These are phyloP conservation scores for Kazachstania viticola DNA, from an alignment of 805 yeast genomes.

Conservation along the genomic window DNA sequence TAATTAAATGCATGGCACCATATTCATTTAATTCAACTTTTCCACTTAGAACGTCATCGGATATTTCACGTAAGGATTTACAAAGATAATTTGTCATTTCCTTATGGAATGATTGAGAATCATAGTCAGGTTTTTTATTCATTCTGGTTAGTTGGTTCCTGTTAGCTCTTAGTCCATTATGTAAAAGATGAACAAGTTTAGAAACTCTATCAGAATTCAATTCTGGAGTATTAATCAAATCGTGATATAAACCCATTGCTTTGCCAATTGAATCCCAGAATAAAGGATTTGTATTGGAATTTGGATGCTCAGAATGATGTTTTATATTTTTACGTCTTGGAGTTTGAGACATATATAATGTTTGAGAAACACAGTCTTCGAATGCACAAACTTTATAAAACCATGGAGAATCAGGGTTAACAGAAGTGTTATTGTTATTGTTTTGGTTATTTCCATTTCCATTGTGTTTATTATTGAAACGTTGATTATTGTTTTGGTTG, in stretches of 20 bases:
- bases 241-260: constrained; percentile 40
- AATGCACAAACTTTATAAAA: constrained; percentile 39
- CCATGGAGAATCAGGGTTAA: constrained; percentile 34
- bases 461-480: constrained; percentile 2
- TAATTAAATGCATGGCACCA: constrained; percentile 46
- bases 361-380: constrained; percentile 36
- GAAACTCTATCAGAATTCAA: constrained; percentile 37
- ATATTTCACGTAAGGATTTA: constrained; percentile 39
- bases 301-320: constrained; percentile 25
- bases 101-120: constrained; percentile 43
- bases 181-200: constrained; percentile 38
- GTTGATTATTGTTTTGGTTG: constrained; percentile 3
- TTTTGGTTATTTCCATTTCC: constrained; percentile 4
- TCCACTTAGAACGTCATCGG: constrained; percentile 37
- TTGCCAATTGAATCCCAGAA: constrained; percentile 43
- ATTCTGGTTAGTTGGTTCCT: constrained; percentile 43
- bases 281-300: constrained; percentile 32
- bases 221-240: constrained; percentile 36
- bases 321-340: constrained; percentile 24
- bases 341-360: constrained; percentile 26
- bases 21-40: constrained; percentile 36
- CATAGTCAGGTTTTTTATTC: constrained; percentile 49
- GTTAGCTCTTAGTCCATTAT: constrained; percentile 46
- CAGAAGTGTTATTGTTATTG: constrained; percentile 10
- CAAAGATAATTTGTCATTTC: constrained; percentile 41